Percentiles rank a stretch among this genome's conserved stretches.
phyloP scores from a whole-genome alignment of 495 filamentous ascomycete species.

The Ascobolus immersus region DNA sequence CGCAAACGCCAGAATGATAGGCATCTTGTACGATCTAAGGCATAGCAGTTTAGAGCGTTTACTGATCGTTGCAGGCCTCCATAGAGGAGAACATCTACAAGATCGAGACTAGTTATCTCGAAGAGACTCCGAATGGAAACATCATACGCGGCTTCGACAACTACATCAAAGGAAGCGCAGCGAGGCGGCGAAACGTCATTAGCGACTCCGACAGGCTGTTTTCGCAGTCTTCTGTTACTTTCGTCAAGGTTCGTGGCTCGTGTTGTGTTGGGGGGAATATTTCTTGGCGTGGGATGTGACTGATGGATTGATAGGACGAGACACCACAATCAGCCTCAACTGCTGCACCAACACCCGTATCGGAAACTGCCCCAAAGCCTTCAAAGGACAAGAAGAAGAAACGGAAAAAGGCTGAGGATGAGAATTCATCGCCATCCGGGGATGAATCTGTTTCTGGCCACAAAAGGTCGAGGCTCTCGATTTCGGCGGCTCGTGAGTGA shows the following conservation, averaged over 20 bases:
- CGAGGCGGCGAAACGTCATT: slow-evolving; percentile 25
- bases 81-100: slow-evolving; percentile 67
- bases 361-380: slow-evolving; percentile 2
- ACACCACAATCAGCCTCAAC: slow-evolving; percentile 12
- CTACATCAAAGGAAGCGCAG: slow-evolving; percentile 63
- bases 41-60: slow-evolving; percentile 1
- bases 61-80: slow-evolving; percentile 23
- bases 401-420: slow-evolving; percentile 13
- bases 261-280: slow-evolving; percentile 6
- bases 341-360: slow-evolving; percentile 11
- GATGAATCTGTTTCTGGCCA: slow-evolving; percentile 17
- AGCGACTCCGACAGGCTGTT: slow-evolving; percentile 31
- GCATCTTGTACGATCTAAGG: slow-evolving; percentile 26
- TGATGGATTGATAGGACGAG: slow-evolving; percentile 13
- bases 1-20: slow-evolving; percentile 43
- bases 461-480: slow-evolving; percentile 15
- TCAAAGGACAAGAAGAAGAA: slow-evolving; percentile 14
- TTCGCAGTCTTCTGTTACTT: slow-evolving; percentile 32
- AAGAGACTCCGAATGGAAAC: slow-evolving; percentile 72
- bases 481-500: no score
- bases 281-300: background rate
- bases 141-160: slow-evolving; percentile 94
- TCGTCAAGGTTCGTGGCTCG: slow-evolving; percentile 15
- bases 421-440: slow-evolving; percentile 16
- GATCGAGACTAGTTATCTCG: slow-evolving; percentile 68